Conservation (phyloP, 2,329 filamentous ascomycete genomes). For the Fusarium nisikadoi region DNA sequence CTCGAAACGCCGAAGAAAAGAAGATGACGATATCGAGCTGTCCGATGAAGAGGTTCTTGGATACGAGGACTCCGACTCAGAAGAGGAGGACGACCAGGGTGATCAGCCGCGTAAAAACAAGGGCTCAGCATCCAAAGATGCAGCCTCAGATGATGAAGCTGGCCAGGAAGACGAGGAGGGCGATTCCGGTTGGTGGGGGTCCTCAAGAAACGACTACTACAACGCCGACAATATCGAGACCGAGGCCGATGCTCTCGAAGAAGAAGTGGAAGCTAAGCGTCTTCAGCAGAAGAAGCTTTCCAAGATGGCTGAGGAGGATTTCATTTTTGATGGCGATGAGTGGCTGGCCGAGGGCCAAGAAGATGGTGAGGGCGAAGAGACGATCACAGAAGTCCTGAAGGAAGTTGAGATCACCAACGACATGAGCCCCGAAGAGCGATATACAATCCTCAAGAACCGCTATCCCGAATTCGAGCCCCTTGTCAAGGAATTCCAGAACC, state of each 20-base stretch:
- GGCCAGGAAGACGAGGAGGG: conserved; percentile 61
- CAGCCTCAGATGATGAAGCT: conserved; percentile 65
- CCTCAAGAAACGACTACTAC: conserved; percentile 91
- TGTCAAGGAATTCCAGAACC: conserved; percentile 79
- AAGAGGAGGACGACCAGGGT: conserved; percentile 60
- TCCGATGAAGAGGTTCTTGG: conserved; percentile 72
- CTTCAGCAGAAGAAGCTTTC: conserved; percentile 91
- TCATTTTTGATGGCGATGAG: conserved; percentile 89
- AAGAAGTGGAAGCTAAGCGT: conserved; percentile 89
- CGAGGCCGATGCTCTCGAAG: conserved; percentile 79
- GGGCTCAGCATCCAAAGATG: conserved; percentile 47
- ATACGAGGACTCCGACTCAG: conserved; percentile 57
- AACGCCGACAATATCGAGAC: conserved; percentile 79
- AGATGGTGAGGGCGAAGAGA: conserved; percentile 63
- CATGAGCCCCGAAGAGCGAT: conserved; percentile 78
- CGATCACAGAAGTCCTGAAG: conserved; percentile 88
- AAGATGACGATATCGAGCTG: conserved; percentile 73
- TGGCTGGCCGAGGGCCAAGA: conserved; percentile 74
- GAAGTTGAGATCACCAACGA: conserved; percentile 83
- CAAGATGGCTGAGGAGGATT: conserved; percentile 91
- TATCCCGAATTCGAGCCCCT: conserved; percentile 95
- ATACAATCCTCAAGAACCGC: conserved; percentile 78
- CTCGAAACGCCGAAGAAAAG: conserved; percentile 79
- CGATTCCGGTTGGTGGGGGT: conserved; percentile 82
- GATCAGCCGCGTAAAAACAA: conserved; percentile 48